A percentile compares a stretch with the other conserved stretches of the same genome.
Conservation (phyloP, 2,329 filamentous ascomycete species). For the Emergomyces pasteurianus region DNA sequence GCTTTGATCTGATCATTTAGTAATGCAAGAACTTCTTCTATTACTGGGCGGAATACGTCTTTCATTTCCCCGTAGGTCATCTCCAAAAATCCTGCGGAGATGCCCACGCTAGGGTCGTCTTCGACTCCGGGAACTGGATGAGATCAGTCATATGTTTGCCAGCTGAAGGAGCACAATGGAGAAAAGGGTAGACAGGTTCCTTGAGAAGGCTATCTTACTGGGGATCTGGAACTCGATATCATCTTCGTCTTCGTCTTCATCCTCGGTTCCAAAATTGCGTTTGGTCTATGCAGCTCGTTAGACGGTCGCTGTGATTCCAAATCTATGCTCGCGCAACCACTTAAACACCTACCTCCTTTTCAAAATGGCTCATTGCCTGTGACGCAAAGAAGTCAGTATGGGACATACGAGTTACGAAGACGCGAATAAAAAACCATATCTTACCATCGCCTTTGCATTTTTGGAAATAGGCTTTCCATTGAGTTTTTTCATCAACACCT, state of each 20-base stretch:
- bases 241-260: constrained; percentile 1
- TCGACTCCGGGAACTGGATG: constrained; percentile 1
- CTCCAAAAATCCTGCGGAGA: not conserved
- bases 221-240: constrained; percentile 3
- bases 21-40: not conserved
- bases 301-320: not conserved
- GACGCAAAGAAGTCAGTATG: not conserved
- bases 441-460: constrained; percentile 2
- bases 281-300: not conserved
- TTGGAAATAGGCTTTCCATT: constrained; percentile 1
- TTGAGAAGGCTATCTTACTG: not conserved
- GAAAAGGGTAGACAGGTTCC: not conserved
- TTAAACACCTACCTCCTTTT: not conserved
- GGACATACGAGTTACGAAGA: not conserved
- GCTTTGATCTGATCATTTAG: not conserved
- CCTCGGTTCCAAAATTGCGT: constrained; percentile 2
- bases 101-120: not conserved
- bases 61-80: constrained; percentile 1
- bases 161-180: not conserved
- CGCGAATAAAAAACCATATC: not conserved
- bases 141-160: not conserved
- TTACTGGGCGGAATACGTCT: not conserved
- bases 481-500: not conserved
- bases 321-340: not conserved
- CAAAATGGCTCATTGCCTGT: constrained; percentile 3